Base-by-base conservation (phyloP, 768 basidiomycete genomes). In the Xerocomus spinulosus region DNA sequence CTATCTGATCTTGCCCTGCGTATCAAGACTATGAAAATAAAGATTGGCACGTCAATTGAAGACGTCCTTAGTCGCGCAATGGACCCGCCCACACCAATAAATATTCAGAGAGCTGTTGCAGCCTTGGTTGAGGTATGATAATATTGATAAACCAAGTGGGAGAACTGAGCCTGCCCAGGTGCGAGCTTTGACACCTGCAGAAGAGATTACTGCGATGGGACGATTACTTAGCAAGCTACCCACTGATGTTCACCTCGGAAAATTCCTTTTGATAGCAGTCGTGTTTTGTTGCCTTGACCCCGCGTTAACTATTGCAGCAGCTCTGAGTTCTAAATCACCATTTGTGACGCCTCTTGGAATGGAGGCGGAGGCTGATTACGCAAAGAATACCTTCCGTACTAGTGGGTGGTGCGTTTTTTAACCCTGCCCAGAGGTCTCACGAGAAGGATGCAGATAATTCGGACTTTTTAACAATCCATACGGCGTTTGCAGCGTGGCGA, bases 161-260 rank as follows among this genome's bases (percentile, higher is more conserved):
- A 32, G 23, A 32, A 5, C 48, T 44, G 52, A 48, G 24, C 42
- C 34, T 37, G 49, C 36, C 6, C 41, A 89, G 87, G 92, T 92
- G 54, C 80, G 86, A 49, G 94, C 95, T 5, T 70, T 99, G 50
- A 97, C 92, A 1, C 57, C 77, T 3, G 72, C 74, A 1, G 92
- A 99, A 64, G 93, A 95, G 15, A 94, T 99, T 51, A 97, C 95
- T 1, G 86, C 93, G 0, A 87, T 97, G 82, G 95, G 95, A 33
- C 75, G 83, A 44, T 72, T 95, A 20, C 75, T 99, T 33, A 92
- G 90, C 71, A 88, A 90, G 62, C 73, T 99, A 32, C 95, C 95
- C 0, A 90, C 92, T 38, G 95, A 99, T 61, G 94, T 98, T 14
- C 92, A 97, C 63, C 79, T 96, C 4, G 94, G 93, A 32, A 96